These are phyloP conservation scores for Vaccinium vitisidaea DNA, from an alignment of 148 eudicot genomes.

Conservation along the genomic window DNA sequence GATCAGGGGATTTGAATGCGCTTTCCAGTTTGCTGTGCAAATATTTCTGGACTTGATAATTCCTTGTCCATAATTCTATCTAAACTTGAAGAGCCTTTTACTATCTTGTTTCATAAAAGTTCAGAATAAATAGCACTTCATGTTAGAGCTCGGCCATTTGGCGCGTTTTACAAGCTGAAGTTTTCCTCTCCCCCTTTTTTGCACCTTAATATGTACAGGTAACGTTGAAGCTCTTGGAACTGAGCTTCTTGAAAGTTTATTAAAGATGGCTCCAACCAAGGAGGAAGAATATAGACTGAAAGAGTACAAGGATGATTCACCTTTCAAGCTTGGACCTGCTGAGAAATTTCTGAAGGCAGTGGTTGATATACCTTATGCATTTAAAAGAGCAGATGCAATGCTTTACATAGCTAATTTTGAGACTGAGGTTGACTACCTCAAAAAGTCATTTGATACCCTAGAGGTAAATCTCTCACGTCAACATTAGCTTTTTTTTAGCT, in stretches of 20 bases:
- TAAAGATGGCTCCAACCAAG: slow-evolving; percentile 93
- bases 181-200: neutral
- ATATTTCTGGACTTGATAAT: neutral
- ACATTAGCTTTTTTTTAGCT: neutral
- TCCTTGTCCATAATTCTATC: neutral
- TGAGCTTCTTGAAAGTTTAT: slow-evolving; percentile 86
- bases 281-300: slow-evolving; percentile 89
- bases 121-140: neutral
- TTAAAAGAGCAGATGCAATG: slow-evolving; percentile 61
- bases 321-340: slow-evolving; percentile 88
- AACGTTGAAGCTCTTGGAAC: slow-evolving; percentile 79
- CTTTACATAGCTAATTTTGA: slow-evolving; percentile 55
- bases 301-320: slow-evolving; percentile 84
- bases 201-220: slow-evolving; percentile 41
- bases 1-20: neutral
- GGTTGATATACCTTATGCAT: slow-evolving; percentile 83
- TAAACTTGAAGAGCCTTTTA: neutral
- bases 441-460: slow-evolving; percentile 76
- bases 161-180: slow-evolving; percentile 1
- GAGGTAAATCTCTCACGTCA: slow-evolving; percentile 56
- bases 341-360: slow-evolving; percentile 90
- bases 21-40: neutral
- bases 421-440: slow-evolving; percentile 86
- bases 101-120: neutral
- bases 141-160: neutral